Percentiles rank a stretch among this genome's conserved stretches.
Evolutionary conservation across 139 green algal genomes (phyloP).

Genomic region (Trebouxia sp.): DNA sequence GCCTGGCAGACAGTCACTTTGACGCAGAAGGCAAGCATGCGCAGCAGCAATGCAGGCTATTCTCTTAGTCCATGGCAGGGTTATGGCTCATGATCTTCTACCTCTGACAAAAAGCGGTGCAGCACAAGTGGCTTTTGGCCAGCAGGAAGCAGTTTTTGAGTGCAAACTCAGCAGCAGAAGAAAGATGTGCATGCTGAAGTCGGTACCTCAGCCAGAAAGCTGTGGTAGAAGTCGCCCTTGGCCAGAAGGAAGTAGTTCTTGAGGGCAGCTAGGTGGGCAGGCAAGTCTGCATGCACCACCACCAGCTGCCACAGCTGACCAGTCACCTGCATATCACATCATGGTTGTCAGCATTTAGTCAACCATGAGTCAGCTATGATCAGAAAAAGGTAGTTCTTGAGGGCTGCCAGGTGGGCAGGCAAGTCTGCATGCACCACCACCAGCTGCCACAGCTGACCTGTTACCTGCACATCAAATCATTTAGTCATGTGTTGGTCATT

Average conservation of each 20-base stretch:
- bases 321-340: slow-evolving; percentile 43
- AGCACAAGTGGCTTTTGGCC: neutral
- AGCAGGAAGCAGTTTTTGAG: neutral
- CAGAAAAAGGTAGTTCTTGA: slow-evolving; percentile 87
- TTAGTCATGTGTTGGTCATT: no score
- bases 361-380: slow-evolving; percentile 75
- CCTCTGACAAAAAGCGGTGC: no score
- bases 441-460: slow-evolving; percentile 74
- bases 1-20: no score
- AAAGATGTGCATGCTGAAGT: neutral
- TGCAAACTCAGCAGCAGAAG: neutral
- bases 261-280: slow-evolving; percentile 69
- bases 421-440: slow-evolving; percentile 76
- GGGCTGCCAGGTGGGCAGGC: slow-evolving; percentile 63
- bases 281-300: slow-evolving; percentile 70
- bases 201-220: slow-evolving; percentile 73
- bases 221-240: slow-evolving; percentile 81
- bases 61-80: no score
- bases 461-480: no score
- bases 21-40: no score
- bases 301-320: slow-evolving; percentile 78
- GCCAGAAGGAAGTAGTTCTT: slow-evolving; percentile 85
- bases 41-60: no score
- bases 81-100: no score
- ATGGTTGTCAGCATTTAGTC: no score